phyloP scores from a whole-genome alignment of 1,139 yeast species.

The Blastobotrys indianensis region DNA sequence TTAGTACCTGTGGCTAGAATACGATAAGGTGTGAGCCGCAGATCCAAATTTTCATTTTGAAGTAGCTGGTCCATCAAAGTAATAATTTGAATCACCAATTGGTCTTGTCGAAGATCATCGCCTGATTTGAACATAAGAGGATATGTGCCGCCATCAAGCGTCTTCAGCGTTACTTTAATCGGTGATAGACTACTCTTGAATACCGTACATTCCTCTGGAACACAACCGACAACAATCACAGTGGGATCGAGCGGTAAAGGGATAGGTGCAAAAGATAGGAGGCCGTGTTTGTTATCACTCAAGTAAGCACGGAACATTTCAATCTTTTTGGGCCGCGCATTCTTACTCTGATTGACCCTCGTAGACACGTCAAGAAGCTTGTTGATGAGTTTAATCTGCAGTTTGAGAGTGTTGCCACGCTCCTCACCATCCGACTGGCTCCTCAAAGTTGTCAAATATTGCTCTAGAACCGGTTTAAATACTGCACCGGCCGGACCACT shows the following conservation, averaged over 20 bases:
- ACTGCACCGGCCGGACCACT: slow-evolving; percentile 18
- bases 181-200: slow-evolving; percentile 91
- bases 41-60: slow-evolving; percentile 83
- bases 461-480: slow-evolving; percentile 26
- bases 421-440: slow-evolving; percentile 26
- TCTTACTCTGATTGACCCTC: slow-evolving; percentile 44
- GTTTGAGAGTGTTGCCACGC: slow-evolving; percentile 31
- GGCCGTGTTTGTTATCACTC: slow-evolving; percentile 35
- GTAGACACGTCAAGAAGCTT: slow-evolving; percentile 40
- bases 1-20: slow-evolving; percentile 85
- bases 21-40: slow-evolving; percentile 80
- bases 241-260: slow-evolving; percentile 71
- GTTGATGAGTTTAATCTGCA: slow-evolving; percentile 43
- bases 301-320: slow-evolving; percentile 39
- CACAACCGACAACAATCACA: slow-evolving; percentile 61
- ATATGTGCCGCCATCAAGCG: slow-evolving; percentile 53
- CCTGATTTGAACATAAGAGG: slow-evolving; percentile 92
- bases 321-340: slow-evolving; percentile 51
- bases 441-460: slow-evolving; percentile 32
- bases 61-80: slow-evolving; percentile 85
- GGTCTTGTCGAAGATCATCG: slow-evolving; percentile 94
- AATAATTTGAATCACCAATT: slow-evolving; percentile 86
- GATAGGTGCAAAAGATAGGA: slow-evolving; percentile 48
- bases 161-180: slow-evolving; percentile 69
- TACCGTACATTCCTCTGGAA: slow-evolving; percentile 76